These are phyloP conservation scores for Pestalotiopsis sp. DNA, from an alignment of 2,329 filamentous ascomycete genomes.

Conservation along the genomic window DNA sequence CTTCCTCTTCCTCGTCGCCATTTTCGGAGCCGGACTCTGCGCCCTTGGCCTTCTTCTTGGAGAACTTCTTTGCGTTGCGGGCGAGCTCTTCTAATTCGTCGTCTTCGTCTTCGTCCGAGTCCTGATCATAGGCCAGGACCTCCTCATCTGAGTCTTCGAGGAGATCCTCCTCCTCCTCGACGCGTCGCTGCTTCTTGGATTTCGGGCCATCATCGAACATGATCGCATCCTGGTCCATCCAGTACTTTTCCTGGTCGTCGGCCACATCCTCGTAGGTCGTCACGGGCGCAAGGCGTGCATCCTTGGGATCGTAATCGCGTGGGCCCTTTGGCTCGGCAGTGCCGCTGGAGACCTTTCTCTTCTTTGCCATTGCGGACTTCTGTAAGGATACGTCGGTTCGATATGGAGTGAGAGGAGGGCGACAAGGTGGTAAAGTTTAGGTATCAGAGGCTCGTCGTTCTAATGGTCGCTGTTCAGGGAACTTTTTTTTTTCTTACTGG, in stretches of 20 bases:
- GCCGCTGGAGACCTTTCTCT: slow-evolving; percentile 67
- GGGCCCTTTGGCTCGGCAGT: slow-evolving; percentile 47
- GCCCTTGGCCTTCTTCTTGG: slow-evolving; percentile 25
- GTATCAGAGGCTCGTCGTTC: not conserved
- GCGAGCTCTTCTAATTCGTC: slow-evolving; percentile 52
- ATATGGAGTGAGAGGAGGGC: not conserved
- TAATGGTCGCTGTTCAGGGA: not conserved
- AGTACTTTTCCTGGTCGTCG: slow-evolving; percentile 93
- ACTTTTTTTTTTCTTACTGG: not conserved
- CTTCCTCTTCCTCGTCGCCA: slow-evolving; percentile 54
- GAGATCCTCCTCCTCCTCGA: slow-evolving; percentile 64
- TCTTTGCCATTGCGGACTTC: slow-evolving; percentile 54
- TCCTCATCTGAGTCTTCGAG: slow-evolving; percentile 65
- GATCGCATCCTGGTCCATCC: slow-evolving; percentile 83
- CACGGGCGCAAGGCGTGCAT: slow-evolving; percentile 62
- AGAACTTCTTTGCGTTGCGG: slow-evolving; percentile 22
- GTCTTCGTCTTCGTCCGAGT: slow-evolving; percentile 37
- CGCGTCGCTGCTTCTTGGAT: slow-evolving; percentile 73
- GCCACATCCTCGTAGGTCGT: slow-evolving; percentile 80
- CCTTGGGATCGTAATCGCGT: slow-evolving; percentile 53
- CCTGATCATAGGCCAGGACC: slow-evolving; percentile 50
- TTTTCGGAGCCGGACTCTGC: slow-evolving; percentile 29
- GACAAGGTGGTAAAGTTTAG: not conserved
- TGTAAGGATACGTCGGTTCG: not conserved
- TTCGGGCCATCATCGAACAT: slow-evolving; percentile 79